phyloP scores from a whole-genome alignment of 306 rosid species.

The cucumber (Cucumis sativus) region Cucumber_9930_V3 NC_026656.2:14289501-14290000 shows the following conservation, averaged over 20 bases:
- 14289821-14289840: conserved; percentile 81
- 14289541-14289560: background rate
- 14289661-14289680: conserved; percentile 33
- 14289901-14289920: conserved; percentile 36
- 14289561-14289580: background rate
- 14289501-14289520: conserved; percentile 9
- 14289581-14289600: background rate
- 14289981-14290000: conserved; percentile 23
- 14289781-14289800: conserved; percentile 3
- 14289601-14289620: conserved; percentile 13
- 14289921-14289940: conserved; percentile 42
- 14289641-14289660: conserved; percentile 22
- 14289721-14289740: conserved; percentile 99
- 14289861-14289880: conserved; percentile 34
- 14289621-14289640: conserved; percentile 5
- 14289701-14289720: conserved; percentile 81
- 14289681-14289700: conserved; percentile 58
- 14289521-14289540: conserved; percentile 7
- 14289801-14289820: conserved; percentile 55
- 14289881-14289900: conserved; percentile 59
- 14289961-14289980: conserved; percentile 85
- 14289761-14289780: conserved; percentile 55
- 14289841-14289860: conserved; percentile 55
- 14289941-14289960: conserved; percentile 61
- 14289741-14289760: conserved; percentile 43